These are phyloP conservation scores for Dendrocalamus sinicus DNA, from an alignment of 176 grass and related monocot species.

Conservation along the genomic window DNA sequence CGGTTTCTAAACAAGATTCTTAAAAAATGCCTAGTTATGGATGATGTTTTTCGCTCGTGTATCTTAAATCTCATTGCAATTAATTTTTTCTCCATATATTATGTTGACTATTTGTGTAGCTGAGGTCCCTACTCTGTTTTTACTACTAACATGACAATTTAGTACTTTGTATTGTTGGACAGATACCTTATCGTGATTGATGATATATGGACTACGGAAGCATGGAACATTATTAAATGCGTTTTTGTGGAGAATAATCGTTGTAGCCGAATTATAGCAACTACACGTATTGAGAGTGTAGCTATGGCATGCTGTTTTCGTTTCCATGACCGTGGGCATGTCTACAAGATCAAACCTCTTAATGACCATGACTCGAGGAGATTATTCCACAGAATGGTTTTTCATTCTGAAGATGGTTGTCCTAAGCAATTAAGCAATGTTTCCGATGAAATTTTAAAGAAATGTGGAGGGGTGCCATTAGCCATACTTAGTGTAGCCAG, in stretches of 20 bases:
- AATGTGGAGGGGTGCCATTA: slow-evolving; percentile 41
- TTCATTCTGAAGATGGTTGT: slow-evolving; percentile 30
- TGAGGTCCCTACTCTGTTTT: background rate
- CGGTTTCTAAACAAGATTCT: too few relatives aligned
- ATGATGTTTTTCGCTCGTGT: too few relatives aligned
- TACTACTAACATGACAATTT: background rate
- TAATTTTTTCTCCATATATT: too few relatives aligned
- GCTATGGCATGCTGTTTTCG: slow-evolving; percentile 2
- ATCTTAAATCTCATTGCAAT: too few relatives aligned
- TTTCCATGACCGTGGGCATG: background rate
- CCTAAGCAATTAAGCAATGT: slow-evolving; percentile 21
- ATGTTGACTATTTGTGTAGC: too few relatives aligned
- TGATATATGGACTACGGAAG: slow-evolving; percentile 2
- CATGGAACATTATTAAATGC: slow-evolving; percentile 14
- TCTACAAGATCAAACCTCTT: slow-evolving; percentile 36
- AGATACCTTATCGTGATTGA: slow-evolving; percentile 37
- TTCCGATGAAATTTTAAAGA: slow-evolving; percentile 17
- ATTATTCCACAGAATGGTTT: slow-evolving; percentile 37
- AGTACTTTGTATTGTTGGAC: background rate
- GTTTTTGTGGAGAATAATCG: background rate
- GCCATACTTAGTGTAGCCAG: slow-evolving; percentile 17
- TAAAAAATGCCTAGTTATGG: too few relatives aligned
- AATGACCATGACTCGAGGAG: slow-evolving; percentile 27
- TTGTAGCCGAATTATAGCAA: slow-evolving; percentile 24
- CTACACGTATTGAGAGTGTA: slow-evolving; percentile 17